phyloP scores from a whole-genome alignment of 768 basidiomycete species.

The Agaricus subrufescens region DNA sequence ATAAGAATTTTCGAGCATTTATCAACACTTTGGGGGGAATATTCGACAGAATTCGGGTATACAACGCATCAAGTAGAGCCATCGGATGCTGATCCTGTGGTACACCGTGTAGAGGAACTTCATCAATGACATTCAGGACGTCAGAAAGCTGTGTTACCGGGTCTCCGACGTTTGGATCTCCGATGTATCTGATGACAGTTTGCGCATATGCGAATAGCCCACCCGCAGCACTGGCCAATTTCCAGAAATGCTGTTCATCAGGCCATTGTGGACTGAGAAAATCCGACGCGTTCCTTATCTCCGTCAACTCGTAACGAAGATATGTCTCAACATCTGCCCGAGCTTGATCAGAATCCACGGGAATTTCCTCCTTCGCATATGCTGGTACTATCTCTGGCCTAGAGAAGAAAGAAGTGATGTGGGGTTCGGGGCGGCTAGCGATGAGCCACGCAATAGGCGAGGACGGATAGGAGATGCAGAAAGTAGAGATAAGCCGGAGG shows the following conservation, averaged over 20 bases:
- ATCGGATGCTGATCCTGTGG: too few relatives aligned
- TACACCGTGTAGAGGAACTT: too few relatives aligned
- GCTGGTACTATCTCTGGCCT: neutral
- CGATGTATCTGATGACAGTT: conserved; percentile 16
- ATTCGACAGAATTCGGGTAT: too few relatives aligned
- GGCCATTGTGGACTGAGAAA: conserved; percentile 17
- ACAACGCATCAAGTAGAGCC: too few relatives aligned
- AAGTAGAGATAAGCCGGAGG: conserved; percentile 8
- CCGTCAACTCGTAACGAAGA: conserved; percentile 8
- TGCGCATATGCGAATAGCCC: conserved; percentile 22
- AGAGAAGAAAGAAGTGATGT: conserved; percentile 14
- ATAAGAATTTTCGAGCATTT: too few relatives aligned
- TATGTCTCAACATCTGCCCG: conserved; percentile 15
- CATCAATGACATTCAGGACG: too few relatives aligned
- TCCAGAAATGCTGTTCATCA: conserved; percentile 1
- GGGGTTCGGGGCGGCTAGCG: conserved; percentile 21
- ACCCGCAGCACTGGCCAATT: conserved; percentile 14
- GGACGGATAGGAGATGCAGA: neutral
- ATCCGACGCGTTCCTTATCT: neutral
- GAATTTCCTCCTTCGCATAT: conserved; percentile 2
- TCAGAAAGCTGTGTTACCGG: neutral
- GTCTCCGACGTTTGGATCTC: neutral
- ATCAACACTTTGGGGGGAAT: too few relatives aligned
- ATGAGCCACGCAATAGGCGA: conserved; percentile 19
- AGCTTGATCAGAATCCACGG: conserved; percentile 10